Conservation (phyloP, 2,329 filamentous ascomycete genomes). For the Diaporthe sp. region DNA sequence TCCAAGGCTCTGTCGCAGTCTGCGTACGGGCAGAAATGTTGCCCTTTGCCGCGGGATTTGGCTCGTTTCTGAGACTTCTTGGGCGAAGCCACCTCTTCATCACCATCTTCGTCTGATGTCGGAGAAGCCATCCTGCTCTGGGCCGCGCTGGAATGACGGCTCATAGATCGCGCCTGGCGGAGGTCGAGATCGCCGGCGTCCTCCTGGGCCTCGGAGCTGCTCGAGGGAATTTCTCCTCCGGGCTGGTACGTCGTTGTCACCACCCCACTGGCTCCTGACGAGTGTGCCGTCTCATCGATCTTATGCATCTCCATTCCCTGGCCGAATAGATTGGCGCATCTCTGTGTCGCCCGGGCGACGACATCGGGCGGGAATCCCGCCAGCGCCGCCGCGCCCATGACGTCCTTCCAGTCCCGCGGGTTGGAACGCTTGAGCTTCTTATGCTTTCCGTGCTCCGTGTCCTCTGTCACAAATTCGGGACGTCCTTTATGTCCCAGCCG, state of each 20-base stretch:
- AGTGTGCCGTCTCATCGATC: slow-evolving; percentile 51
- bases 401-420: slow-evolving; percentile 86
- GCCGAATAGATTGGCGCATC: slow-evolving; percentile 83
- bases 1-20: slow-evolving; percentile 53
- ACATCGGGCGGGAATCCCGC: slow-evolving; percentile 77
- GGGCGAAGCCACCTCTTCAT: neutral
- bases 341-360: slow-evolving; percentile 77
- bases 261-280: slow-evolving; percentile 49
- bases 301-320: slow-evolving; percentile 77
- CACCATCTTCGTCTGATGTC: slow-evolving; percentile 1
- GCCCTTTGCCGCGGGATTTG: slow-evolving; percentile 44
- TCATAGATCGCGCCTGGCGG: slow-evolving; percentile 35
- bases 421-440: slow-evolving; percentile 51
- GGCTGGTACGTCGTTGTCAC: slow-evolving; percentile 48
- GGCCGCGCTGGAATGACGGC: slow-evolving; percentile 41
- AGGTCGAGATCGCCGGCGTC: slow-evolving; percentile 9
- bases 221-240: slow-evolving; percentile 44
- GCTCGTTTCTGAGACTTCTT: slow-evolving; percentile 35
- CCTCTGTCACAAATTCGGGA: slow-evolving; percentile 44
- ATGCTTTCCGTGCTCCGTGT: slow-evolving; percentile 38
- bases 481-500: slow-evolving; percentile 44
- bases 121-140: slow-evolving; percentile 6
- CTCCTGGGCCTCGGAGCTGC: slow-evolving; percentile 39
- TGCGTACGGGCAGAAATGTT: slow-evolving; percentile 53
- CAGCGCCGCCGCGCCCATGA: slow-evolving; percentile 83